These are phyloP conservation scores for Triglochin maritima DNA, from an alignment of 106 monocot species.

Conservation along the genomic window DNA sequence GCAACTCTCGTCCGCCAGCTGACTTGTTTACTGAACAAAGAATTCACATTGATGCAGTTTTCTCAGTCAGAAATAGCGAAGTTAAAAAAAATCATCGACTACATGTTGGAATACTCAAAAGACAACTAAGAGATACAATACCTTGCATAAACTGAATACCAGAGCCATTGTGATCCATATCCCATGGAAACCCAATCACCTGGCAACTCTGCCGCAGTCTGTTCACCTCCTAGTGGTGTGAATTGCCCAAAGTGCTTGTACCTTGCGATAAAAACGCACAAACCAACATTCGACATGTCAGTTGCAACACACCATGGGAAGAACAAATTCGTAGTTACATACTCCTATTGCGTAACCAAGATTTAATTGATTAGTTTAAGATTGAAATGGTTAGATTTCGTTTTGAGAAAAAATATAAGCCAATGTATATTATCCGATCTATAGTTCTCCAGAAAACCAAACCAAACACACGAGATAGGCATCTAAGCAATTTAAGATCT, in stretches of 20 bases:
- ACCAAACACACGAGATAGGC: too few relatives aligned
- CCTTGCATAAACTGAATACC: constrained; percentile 91
- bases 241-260: constrained; percentile 91
- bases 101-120: background rate
- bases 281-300: too few relatives aligned
- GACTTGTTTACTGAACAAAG: constrained; percentile 43
- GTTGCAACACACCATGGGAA: too few relatives aligned
- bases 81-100: background rate
- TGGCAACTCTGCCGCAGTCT: constrained; percentile 71
- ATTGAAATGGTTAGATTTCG: too few relatives aligned
- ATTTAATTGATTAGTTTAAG: too few relatives aligned
- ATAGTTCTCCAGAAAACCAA: too few relatives aligned
- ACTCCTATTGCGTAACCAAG: too few relatives aligned
- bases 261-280: constrained; percentile 15
- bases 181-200: constrained; percentile 81
- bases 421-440: too few relatives aligned
- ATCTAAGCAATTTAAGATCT: too few relatives aligned
- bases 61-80: background rate
- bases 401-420: too few relatives aligned
- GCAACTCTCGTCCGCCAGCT: constrained; percentile 56
- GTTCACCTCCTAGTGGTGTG: constrained; percentile 88
- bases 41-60: background rate
- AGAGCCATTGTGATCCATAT: constrained; percentile 83
- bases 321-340: too few relatives aligned
- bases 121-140: constrained; percentile 9